Conservation (phyloP, 225 moss, liverwort and hornwort species). For the Pseudoscleropodium purum region DNA sequence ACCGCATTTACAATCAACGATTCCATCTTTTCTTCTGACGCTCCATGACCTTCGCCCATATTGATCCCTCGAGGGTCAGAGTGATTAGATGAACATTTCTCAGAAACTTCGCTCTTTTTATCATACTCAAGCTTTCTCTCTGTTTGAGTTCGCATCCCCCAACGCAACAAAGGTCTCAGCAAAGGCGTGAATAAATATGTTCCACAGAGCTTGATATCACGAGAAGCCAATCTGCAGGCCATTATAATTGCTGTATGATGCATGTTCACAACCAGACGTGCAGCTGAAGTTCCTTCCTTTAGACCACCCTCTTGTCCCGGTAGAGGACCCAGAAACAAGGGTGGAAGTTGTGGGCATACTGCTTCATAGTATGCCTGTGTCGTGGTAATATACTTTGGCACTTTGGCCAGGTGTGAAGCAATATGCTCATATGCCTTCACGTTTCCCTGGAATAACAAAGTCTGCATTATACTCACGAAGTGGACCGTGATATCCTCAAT, state of each 20-base stretch:
- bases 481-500: background rate
- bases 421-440: conserved; percentile 56
- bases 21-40: conserved; percentile 19
- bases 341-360: conserved; percentile 55
- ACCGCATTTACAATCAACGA: conserved; percentile 37
- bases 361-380: conserved; percentile 49
- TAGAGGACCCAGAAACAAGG: conserved; percentile 42
- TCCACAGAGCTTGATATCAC: conserved; percentile 49
- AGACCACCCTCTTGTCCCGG: conserved; percentile 29
- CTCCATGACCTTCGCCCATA: background rate
- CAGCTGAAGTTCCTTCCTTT: conserved; percentile 29
- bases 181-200: conserved; percentile 43
- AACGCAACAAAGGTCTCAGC: conserved; percentile 37
- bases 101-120: background rate
- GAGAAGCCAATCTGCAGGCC: conserved; percentile 62
- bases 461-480: background rate
- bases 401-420: conserved; percentile 68
- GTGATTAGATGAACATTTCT: background rate
- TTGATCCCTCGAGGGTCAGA: background rate
- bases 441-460: conserved; percentile 40
- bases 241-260: conserved; percentile 64
- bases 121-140: background rate
- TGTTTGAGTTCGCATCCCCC: conserved; percentile 21
- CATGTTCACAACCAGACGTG: conserved; percentile 50
- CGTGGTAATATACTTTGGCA: conserved; percentile 53